Base-by-base conservation (phyloP, 2,329 filamentous ascomycete genomes). In the Chrysosporium keratinophilum region DNA sequence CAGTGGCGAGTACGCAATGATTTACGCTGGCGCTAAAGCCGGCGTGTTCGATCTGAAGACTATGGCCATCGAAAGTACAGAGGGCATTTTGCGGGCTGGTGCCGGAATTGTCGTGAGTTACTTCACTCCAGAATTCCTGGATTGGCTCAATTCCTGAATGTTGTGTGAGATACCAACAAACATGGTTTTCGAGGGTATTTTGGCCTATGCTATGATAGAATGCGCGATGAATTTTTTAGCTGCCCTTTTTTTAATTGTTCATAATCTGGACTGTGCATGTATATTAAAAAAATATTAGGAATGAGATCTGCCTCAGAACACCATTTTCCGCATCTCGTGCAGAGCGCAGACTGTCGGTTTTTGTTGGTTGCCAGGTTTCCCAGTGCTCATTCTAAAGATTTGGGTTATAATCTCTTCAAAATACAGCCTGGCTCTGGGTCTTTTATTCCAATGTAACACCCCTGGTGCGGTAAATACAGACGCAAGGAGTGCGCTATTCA, bases 1-100 rank as follows among this genome's bases (percentile, higher is more conserved):
- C 56, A 93, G 87, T 64, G 93, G 93, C 61, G 93, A 98, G 74
- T 98, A 85, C 67, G 90, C 93, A 59, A 97, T 97, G 93, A 93
- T 98, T 50, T 88, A 96, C 65, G 93, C 93, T 0, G 93, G 81
- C 17, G 93, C 93, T 47, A 95, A 95, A 69, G 91, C 93, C 1
- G 93, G 93, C 3, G 93, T 98, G 2, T 98, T 97, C 66, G 91
- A 96, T 67, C 75, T 97, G 65, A 93, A 91, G 74, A 76, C 84
- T 3, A 96, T 96, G 87, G 93, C 88, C 0, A 90, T 95, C 62
- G 93, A 98, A 75, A 85, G 87, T 56, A 94, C 88, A 0, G 88
- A 97, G 70, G 88, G 90, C 20, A 97, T 98, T 58, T 73, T 98
- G 56, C 80, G 93, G 61, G 93, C 93, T 7, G 93, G 93, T 42